A percentile compares a stretch with the other conserved stretches of the same genome.
These are phyloP conservation scores for Erodium trifolium DNA, from an alignment of 441 rosid species.

Conservation along the genomic window DNA sequence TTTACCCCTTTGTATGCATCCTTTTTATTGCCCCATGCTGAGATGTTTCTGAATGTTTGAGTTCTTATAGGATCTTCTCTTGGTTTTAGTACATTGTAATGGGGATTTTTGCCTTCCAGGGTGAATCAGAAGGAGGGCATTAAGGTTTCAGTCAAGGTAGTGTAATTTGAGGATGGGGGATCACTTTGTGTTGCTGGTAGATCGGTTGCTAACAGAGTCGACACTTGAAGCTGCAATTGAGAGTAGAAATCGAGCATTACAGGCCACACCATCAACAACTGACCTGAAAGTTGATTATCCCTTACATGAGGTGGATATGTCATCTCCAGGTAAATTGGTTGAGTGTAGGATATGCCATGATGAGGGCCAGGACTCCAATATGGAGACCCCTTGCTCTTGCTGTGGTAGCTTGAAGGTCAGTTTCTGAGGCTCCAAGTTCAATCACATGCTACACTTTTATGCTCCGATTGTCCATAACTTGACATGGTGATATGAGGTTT, in stretches of 20 bases:
- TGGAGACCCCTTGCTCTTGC: constrained; percentile 95
- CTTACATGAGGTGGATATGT: constrained; percentile 32
- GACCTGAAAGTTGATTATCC: constrained; percentile 28
- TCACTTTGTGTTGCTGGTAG: constrained; percentile 85
- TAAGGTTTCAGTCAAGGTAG: constrained; percentile 8
- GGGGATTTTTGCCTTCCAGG: constrained; percentile 25
- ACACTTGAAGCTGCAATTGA: constrained; percentile 79
- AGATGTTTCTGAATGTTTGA: constrained; percentile 9
- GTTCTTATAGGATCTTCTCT: background rate
- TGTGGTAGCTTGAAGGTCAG: constrained; percentile 85
- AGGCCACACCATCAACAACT: constrained; percentile 30
- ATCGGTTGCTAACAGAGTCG: constrained; percentile 81
- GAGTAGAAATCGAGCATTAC: constrained; percentile 52
- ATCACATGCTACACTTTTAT: background rate
- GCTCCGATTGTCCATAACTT: background rate
- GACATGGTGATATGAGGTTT: constrained; percentile 7
- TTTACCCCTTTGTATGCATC: constrained; percentile 10
- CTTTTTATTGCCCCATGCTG: constrained; percentile 16
- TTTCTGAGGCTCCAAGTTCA: no score
- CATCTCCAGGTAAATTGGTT: constrained; percentile 42
- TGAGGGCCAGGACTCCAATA: constrained; percentile 69
- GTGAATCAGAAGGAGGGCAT: constrained; percentile 18
- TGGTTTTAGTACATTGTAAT: constrained; percentile 2
- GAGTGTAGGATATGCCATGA: constrained; percentile 94
- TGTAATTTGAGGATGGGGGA: constrained; percentile 53